These are phyloP conservation scores for Pulveroboletus sp. DNA, from an alignment of 768 basidiomycete species.

Conservation along the genomic window DNA sequence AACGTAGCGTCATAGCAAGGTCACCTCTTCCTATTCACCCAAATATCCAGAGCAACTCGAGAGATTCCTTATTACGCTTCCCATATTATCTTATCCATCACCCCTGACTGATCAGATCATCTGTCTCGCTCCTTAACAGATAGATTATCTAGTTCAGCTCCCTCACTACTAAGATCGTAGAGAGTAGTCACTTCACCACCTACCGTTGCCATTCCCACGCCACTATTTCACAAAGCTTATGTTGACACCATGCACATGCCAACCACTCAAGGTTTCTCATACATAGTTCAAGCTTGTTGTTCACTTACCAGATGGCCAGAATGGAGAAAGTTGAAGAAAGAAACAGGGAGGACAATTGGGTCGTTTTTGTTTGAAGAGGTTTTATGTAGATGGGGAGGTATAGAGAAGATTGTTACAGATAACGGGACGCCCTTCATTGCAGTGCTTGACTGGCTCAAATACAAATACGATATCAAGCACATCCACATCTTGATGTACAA, in stretches of 20 bases:
- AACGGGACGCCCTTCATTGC: constrained; percentile 35
- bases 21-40: too few species aligned
- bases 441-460: constrained; percentile 18
- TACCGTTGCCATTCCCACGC: neutral
- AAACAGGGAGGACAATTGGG: constrained; percentile 27
- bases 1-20: too few species aligned
- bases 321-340: constrained; percentile 23
- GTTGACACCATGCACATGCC: constrained; percentile 43
- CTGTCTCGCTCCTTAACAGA: too few species aligned
- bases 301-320: constrained; percentile 35
- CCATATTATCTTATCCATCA: too few species aligned
- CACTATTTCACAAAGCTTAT: constrained; percentile 27
- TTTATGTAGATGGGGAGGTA: constrained; percentile 32
- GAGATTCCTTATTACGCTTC: too few species aligned
- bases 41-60: too few species aligned
- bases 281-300: constrained; percentile 37
- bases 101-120: too few species aligned
- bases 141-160: too few species aligned
- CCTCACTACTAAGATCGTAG: too few species aligned
- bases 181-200: too few species aligned
- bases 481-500: constrained; percentile 44
- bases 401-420: constrained; percentile 39
- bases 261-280: constrained; percentile 27
- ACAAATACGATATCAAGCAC: constrained; percentile 34
- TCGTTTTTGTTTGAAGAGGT: constrained; percentile 37